A percentile compares a stretch with the other conserved stretches of the same genome.
These are phyloP conservation scores for Parastagonospora avenae DNA, from an alignment of 2,329 filamentous ascomycete species.

Conservation along the genomic window DNA sequence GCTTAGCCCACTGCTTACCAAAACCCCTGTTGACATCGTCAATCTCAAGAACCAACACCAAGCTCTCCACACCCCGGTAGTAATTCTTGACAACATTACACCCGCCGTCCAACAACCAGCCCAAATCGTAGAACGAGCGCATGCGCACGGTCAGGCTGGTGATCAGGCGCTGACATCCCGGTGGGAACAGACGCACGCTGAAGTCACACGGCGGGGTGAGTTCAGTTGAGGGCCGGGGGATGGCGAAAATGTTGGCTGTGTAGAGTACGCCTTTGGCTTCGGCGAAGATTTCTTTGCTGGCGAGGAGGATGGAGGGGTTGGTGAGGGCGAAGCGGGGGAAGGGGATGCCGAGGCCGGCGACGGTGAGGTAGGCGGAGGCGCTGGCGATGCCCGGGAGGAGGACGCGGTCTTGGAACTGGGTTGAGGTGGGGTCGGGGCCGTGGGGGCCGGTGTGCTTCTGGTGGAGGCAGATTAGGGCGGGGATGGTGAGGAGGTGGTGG, in stretches of 20 bases:
- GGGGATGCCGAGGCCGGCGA: constrained; percentile 18
- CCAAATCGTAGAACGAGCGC: constrained; percentile 23
- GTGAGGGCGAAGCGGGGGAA: constrained; percentile 18
- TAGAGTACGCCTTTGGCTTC: constrained; percentile 51
- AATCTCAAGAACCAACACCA: constrained; percentile 32
- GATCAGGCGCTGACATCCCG: constrained; percentile 20
- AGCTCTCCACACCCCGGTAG: constrained; percentile 22
- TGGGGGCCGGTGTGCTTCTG: constrained; percentile 31
- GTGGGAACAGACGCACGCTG: constrained; percentile 26
- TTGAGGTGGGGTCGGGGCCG: constrained; percentile 19
- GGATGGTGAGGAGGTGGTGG: constrained; percentile 25
- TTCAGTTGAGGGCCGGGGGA: constrained; percentile 27
- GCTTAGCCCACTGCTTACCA: constrained; percentile 17
- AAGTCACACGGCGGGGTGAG: constrained; percentile 25
- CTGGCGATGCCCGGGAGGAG: constrained; percentile 33
- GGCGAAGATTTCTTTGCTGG: constrained; percentile 45
- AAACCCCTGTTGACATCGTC: constrained; percentile 16
- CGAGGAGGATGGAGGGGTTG: constrained; percentile 40
- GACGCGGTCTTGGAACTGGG: constrained; percentile 15
- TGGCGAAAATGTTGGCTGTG: constrained; percentile 45
- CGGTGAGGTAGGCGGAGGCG: constrained; percentile 17
- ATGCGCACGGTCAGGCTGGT: constrained; percentile 27
- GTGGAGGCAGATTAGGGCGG: constrained; percentile 29
- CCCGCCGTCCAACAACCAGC: constrained; percentile 26
- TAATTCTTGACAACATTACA: constrained; percentile 24